Conservation (phyloP, 176 grass and related monocot genomes). For the Musa beccarii region DNA sequence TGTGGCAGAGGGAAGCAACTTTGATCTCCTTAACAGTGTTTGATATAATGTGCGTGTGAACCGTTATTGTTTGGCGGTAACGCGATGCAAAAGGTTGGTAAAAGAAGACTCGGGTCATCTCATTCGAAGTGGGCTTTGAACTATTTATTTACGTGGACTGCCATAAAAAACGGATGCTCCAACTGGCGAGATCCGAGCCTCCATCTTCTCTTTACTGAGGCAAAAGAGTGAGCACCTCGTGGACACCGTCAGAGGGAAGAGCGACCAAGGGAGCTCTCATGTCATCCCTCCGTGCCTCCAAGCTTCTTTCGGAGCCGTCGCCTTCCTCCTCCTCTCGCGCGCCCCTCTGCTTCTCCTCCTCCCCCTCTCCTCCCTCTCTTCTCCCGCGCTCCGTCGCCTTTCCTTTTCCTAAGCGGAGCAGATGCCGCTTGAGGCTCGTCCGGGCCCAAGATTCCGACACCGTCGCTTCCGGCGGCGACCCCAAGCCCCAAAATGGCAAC, state of each 20-base stretch:
- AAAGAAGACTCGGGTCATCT: no score
- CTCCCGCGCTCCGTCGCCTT: neutral
- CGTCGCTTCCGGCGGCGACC: neutral
- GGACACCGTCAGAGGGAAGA: neutral
- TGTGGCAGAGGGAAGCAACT: no score
- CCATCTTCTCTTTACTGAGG: no score
- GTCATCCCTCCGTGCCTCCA: neutral
- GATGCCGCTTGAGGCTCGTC: neutral
- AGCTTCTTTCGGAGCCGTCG: neutral
- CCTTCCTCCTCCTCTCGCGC: neutral
- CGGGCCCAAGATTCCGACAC: neutral
- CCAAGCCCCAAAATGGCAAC: conserved; percentile 1
- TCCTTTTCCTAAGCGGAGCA: neutral
- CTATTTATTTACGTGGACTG: no score
- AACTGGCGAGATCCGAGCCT: no score
- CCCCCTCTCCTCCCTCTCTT: neutral
- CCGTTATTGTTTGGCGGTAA: no score
- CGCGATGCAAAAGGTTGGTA: no score
- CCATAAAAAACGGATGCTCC: no score
- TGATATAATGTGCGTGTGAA: no score
- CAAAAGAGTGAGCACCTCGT: no score
- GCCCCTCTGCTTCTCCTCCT: neutral
- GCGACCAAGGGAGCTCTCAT: neutral
- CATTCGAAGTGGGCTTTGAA: no score
- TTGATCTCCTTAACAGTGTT: no score